A percentile compares a stretch with the other conserved stretches of the same genome.
Evolutionary conservation across 441 rosid genomes (phyloP).

Genomic region (Populus hybrid): DNA sequence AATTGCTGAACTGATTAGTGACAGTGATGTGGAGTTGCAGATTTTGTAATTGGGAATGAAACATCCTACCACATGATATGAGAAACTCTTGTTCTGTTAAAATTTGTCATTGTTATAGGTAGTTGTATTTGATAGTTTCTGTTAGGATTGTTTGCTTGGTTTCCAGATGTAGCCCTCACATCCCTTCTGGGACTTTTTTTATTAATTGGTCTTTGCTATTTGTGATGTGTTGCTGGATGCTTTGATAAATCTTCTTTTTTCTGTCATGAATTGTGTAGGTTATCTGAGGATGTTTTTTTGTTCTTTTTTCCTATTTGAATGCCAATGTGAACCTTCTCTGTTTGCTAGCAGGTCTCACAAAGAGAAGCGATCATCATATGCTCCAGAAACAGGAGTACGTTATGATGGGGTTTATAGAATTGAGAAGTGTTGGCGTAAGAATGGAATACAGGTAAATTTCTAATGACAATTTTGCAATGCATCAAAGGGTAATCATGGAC

Average conservation of each 20-base stretch:
- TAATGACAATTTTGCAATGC: background rate
- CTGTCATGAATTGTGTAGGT: background rate
- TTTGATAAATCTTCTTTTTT: background rate
- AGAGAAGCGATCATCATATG: conserved; percentile 71
- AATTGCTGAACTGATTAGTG: background rate
- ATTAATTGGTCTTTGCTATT: background rate
- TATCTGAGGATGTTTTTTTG: background rate
- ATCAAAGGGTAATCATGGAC: background rate
- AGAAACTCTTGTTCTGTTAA: background rate
- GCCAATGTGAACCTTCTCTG: background rate
- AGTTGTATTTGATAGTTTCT: background rate
- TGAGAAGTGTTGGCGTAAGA: conserved; percentile 77
- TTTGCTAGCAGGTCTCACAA: conserved; percentile 57
- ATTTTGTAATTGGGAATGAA: background rate
- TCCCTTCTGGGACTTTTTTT: background rate
- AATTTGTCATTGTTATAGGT: background rate
- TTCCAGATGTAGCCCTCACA: background rate
- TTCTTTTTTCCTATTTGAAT: background rate
- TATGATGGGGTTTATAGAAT: conserved; percentile 86
- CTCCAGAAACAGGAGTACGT: conserved; percentile 66
- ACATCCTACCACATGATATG: background rate
- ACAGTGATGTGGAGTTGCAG: background rate
- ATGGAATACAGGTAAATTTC: conserved; percentile 51
- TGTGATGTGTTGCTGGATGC: background rate
- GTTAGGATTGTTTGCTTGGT: background rate